Conservation (phyloP, 2,329 filamentous ascomycete species). For the Scopulariopsis brevicaulis region DNA sequence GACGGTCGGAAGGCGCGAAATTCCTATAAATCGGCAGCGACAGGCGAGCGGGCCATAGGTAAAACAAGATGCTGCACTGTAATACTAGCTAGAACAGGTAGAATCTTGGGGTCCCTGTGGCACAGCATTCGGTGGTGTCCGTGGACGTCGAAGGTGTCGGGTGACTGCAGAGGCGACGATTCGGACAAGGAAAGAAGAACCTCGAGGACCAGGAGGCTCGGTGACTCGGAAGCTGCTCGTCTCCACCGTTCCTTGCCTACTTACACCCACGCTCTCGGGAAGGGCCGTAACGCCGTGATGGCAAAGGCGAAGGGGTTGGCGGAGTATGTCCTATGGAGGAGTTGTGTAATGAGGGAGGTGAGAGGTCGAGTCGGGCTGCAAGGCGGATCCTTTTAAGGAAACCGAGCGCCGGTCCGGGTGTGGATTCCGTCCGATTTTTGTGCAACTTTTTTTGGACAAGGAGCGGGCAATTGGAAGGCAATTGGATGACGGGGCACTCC, state of each 20-base stretch:
- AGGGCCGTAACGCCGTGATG: constrained; percentile 9
- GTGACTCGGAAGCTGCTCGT: constrained; percentile 13
- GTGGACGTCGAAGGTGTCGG: constrained; percentile 31
- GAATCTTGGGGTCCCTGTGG: constrained; percentile 31
- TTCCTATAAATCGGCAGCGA: constrained; percentile 10
- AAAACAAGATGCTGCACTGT: constrained; percentile 40
- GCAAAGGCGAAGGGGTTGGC: constrained; percentile 15
- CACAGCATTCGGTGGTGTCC: constrained; percentile 37
- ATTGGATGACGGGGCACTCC: background rate
- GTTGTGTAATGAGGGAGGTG: constrained; percentile 20
- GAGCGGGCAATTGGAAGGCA: constrained; percentile 2
- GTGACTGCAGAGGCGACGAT: constrained; percentile 29
- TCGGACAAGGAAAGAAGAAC: constrained; percentile 9
- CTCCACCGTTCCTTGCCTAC: constrained; percentile 6
- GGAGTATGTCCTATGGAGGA: constrained; percentile 15
- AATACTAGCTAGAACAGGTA: constrained; percentile 31
- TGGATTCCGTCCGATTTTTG: constrained; percentile 35
- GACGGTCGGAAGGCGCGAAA: background rate
- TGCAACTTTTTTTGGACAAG: constrained; percentile 31
- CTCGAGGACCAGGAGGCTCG: constrained; percentile 16
- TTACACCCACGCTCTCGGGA: constrained; percentile 7
- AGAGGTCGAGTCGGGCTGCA: background rate
- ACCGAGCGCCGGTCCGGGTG: constrained; percentile 7
- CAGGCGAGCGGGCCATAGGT: constrained; percentile 26
- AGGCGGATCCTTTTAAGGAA: constrained; percentile 5